Base-by-base conservation (phyloP, 345 rosid species). In the Erysimum cheiranthoides region DNA sequence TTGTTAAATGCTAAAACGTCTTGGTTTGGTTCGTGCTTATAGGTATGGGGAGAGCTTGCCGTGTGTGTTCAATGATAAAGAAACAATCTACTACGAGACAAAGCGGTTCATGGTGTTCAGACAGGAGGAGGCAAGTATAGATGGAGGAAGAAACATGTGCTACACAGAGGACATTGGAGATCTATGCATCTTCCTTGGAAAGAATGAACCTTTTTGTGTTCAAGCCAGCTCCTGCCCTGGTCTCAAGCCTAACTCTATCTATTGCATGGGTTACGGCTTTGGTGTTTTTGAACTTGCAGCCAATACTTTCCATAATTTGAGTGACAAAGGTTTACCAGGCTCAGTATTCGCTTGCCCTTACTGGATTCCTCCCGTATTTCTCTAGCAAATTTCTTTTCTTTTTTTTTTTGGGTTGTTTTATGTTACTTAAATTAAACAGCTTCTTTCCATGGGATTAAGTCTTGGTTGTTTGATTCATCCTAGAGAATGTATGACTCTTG, bases 231-330 rank as follows among this genome's bases (percentile, higher is more conserved):
- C 36, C 1, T 53, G 35, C 17, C 34, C 59, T 53, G 35, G 35
- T 28, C 54, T 50, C 54, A 50, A 50, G 54, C 54, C 54, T 50
- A 50, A 51, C 56, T 21, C 56, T 51, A 51, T 51, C 31, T 51
- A 51, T 51, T 21, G 9, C 56, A 51, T 21, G 8, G 56, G 31
- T 25, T 51, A 51, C 14, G 56, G 31, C 31, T 51, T 51, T 51
- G 31, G 31, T 10, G 8, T 21, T 51, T 25, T 21, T 10, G 14
- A 51, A 31, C 31, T 51, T 14, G 31, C 56, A 51, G 21, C 31
- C 56, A 51, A 51, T 10, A 51, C 56, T 51, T 0, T 1, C 11
- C 54, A 50, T 3, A 0, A 4, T 2, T 50, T 51, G 4, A 1
- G 2, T 18, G 13, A 21, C n/a, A n/a, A n/a, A n/a, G n/a, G n/a